These are phyloP conservation scores for Penicillium rolfsii DNA, from an alignment of 2,329 filamentous ascomycete species.

Conservation along the genomic window DNA sequence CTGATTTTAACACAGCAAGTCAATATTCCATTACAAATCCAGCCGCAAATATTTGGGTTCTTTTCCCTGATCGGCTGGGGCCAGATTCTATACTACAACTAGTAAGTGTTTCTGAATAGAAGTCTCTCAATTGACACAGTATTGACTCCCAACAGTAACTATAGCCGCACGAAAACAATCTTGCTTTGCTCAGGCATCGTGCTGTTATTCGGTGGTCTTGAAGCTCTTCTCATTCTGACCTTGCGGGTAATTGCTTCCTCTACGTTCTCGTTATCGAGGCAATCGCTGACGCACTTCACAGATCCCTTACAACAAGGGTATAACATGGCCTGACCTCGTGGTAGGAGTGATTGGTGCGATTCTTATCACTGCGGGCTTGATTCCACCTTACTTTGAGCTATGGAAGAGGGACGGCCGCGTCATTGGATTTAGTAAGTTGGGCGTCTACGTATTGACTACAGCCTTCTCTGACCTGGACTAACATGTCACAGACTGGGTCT, in stretches of 20 bases:
- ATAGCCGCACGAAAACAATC: slow-evolving; percentile 53
- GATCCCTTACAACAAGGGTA: slow-evolving; percentile 59
- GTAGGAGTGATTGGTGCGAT: slow-evolving; percentile 63
- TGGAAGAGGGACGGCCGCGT: slow-evolving; percentile 65
- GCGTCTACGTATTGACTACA: background rate
- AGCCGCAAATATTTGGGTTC: slow-evolving; percentile 57
- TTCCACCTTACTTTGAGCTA: slow-evolving; percentile 65
- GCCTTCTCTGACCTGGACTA: background rate
- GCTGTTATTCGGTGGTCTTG: slow-evolving; percentile 55
- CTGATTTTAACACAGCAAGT: slow-evolving; percentile 49
- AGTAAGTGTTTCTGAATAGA: slow-evolving; percentile 38
- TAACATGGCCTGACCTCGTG: slow-evolving; percentile 58
- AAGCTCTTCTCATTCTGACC: slow-evolving; percentile 61
- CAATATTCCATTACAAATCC: slow-evolving; percentile 58
- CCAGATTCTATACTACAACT: slow-evolving; percentile 57
- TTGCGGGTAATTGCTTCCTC: slow-evolving; percentile 50
- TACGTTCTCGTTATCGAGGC: background rate
- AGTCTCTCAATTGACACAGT: background rate
- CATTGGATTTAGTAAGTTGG: slow-evolving; percentile 59
- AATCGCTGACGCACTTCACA: background rate
- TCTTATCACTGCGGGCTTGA: slow-evolving; percentile 59
- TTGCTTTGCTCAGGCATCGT: slow-evolving; percentile 47
- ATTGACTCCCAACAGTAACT: slow-evolving; percentile 22
- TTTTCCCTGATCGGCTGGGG: slow-evolving; percentile 57
- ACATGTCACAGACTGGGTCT: slow-evolving; percentile 52